Conservation (phyloP, 139 green algal genomes). For the Chlamydomonas applanata region DNA sequence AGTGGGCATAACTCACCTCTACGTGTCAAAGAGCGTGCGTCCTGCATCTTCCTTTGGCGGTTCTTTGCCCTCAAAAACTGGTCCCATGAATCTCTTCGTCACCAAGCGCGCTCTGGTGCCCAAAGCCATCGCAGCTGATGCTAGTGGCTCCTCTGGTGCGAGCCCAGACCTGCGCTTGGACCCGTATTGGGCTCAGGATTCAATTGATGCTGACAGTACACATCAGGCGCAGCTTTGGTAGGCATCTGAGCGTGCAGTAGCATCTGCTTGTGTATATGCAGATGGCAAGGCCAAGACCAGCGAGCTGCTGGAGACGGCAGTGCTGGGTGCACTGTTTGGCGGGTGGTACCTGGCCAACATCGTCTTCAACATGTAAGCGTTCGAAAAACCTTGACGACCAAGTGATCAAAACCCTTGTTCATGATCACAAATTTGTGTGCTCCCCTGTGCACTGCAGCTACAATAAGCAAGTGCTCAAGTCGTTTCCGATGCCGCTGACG, state of each 20-base stretch:
- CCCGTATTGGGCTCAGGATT: background rate
- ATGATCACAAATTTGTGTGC: background rate
- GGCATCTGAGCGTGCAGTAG: background rate
- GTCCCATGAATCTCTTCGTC: too few relatives aligned
- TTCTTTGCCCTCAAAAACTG: too few relatives aligned
- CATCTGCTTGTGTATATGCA: background rate
- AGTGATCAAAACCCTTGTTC: background rate
- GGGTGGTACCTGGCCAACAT: conserved; percentile 97
- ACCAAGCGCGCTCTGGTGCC: too few relatives aligned
- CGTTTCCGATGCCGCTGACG: conserved; percentile 86
- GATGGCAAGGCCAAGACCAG: background rate
- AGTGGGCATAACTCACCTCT: too few relatives aligned
- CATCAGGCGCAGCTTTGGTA: background rate
- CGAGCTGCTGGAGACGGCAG: background rate
- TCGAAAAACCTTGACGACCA: background rate
- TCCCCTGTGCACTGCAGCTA: conserved; percentile 54
- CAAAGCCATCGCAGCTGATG: too few relatives aligned
- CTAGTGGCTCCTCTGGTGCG: background rate
- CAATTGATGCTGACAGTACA: background rate
- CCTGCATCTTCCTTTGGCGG: too few relatives aligned
- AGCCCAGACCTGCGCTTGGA: background rate
- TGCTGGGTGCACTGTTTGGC: conserved; percentile 82
- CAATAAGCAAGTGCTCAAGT: conserved; percentile 90
- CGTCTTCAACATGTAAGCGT: conserved; percentile 94
- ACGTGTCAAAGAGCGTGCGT: too few relatives aligned